These are phyloP conservation scores for Colletotrichum sp. DNA, from an alignment of 2,329 filamentous ascomycete genomes.

Conservation along the genomic window DNA sequence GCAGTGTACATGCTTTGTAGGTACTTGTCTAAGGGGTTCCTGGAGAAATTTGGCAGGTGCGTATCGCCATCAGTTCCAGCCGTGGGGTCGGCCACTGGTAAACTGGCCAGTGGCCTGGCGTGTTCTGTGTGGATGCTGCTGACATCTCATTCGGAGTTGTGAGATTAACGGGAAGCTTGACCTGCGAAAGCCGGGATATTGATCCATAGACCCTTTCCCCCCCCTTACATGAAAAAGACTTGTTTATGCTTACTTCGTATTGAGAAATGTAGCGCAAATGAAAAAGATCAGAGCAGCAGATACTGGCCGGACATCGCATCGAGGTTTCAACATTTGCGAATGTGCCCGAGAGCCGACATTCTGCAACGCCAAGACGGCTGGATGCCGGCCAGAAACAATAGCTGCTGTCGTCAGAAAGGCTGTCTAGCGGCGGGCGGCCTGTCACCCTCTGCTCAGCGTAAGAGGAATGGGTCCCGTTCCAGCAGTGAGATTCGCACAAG, in stretches of 20 bases:
- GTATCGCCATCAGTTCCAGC: neutral
- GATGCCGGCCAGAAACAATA: neutral
- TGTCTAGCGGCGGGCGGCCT: neutral
- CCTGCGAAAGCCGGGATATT: neutral
- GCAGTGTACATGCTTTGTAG: neutral
- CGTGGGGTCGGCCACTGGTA: neutral
- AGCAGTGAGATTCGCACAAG: neutral
- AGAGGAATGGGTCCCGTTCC: neutral
- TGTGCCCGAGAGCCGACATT: neutral
- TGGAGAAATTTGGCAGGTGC: neutral
- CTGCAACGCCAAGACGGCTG: slow-evolving; percentile 9
- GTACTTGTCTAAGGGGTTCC: neutral
- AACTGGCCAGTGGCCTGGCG: neutral
- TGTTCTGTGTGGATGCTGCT: neutral
- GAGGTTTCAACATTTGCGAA: neutral
- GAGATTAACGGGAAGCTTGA: slow-evolving; percentile 12
- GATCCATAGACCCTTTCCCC: neutral
- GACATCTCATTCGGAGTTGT: neutral
- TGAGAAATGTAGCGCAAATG: neutral
- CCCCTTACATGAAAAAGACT: neutral
- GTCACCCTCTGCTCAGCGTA: neutral
- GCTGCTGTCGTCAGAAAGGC: neutral
- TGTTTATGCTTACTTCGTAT: neutral
- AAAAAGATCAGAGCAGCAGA: neutral
- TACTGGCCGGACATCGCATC: neutral